Evolutionary conservation across 2,329 filamentous ascomycete genomes (phyloP), one percentile per base, ranked within the genome.

Genomic region (Tolypocladium guangdongense): DNA sequence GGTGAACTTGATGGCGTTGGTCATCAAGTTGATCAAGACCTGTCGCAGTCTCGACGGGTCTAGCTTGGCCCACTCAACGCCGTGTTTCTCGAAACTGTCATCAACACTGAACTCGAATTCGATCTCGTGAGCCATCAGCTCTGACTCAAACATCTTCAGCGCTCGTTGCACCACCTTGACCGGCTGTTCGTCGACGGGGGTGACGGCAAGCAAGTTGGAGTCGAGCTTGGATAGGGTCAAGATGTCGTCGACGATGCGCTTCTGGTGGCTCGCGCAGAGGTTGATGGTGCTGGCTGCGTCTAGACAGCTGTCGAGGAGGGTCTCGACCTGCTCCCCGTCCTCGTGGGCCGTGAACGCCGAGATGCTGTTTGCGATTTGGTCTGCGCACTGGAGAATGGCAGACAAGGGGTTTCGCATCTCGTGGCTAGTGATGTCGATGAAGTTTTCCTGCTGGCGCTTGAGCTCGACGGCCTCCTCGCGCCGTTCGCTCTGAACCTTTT

Each of bases 251-350:
- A 86, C 82, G 54, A 86, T 86, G 7, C 82, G 76, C 70, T 88
- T 88, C 66, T 91, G 86, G 68, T 89, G 88, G 63, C 83, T 87
- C 51, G 87, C 86, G 66, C 88, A 93, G 16, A 91, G 74, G 24
- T 84, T 83, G 63, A 92, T 91, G 1, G 87, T 91, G 60, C 88
- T 86, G n/a, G 87, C 84, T 7, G 88, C 87, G 65, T 91, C 87
- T 22, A 89, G 75, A 56, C 80, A 81, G 36, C 70, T 72, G 22
- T 81, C 78, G 24, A 84, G 59, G 8, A 81, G 65, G 4, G 66
- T 66, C 24, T 78, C 73, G 8, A 80, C 64, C 60, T 77, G 67
- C 57, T 78, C 47, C 64, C 72, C 60, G 55, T 70, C 59, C 30
- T 67, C 59, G 4, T 64, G 63, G 3, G 66, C 59, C 20, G 68